Evolutionary conservation across 192 early-diverging fungal species (phyloP).

Genomic region (Polychytrium aggregatum): DNA sequence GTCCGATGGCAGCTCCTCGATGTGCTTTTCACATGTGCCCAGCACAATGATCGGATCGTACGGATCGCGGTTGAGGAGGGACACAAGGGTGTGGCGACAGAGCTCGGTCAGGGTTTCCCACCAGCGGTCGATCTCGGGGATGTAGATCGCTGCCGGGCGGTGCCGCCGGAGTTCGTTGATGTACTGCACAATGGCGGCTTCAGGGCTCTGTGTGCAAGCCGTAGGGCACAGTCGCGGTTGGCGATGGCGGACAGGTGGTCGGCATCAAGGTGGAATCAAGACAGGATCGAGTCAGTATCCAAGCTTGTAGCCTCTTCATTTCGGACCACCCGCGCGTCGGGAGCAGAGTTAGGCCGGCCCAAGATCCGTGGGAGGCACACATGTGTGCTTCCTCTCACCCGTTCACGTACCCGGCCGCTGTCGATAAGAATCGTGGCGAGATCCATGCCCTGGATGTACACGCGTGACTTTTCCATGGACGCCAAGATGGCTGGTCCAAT

Average conservation of each 20-base stretch:
- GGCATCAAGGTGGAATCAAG: too few relatives aligned
- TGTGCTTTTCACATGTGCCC: too few relatives aligned
- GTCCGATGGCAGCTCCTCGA: too few relatives aligned
- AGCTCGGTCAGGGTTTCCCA: constrained; percentile 32
- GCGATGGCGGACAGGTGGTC: too few relatives aligned
- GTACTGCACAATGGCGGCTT: constrained; percentile 37
- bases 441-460: constrained; percentile 46
- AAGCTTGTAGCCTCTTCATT: neutral
- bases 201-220: too few relatives aligned
- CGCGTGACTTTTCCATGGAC: constrained; percentile 35
- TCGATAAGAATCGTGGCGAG: constrained; percentile 32
- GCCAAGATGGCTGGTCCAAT: constrained; percentile 44
- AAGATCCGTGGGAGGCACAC: neutral
- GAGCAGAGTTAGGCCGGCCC: neutral
- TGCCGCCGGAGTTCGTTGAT: constrained; percentile 51
- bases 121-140: constrained; percentile 43
- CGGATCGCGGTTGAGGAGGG: constrained; percentile 40
- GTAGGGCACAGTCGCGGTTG: too few relatives aligned
- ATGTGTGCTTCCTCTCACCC: too few relatives aligned
- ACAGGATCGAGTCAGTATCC: too few relatives aligned
- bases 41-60: too few relatives aligned
- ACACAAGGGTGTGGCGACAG: constrained; percentile 29
- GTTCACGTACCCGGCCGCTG: too few relatives aligned
- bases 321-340: constrained; percentile 1
- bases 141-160: constrained; percentile 43